Conservation (phyloP, 2,329 filamentous ascomycete genomes). For the Orbilia brochopaga region DNA sequence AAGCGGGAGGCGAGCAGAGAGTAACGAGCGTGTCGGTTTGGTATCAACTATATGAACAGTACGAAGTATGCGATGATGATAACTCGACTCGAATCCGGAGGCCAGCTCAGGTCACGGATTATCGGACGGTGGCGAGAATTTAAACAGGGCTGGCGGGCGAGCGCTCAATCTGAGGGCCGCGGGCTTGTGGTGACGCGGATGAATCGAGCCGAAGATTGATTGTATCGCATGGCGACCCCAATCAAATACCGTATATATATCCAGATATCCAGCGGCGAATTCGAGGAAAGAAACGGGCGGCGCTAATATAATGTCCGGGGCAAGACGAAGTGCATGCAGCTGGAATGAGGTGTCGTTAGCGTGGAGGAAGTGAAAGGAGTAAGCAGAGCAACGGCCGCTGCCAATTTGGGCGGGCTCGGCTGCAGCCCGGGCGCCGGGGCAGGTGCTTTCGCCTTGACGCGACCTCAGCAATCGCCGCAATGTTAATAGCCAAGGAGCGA, state of each 20-base stretch:
- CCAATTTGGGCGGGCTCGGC: constrained; percentile 5
- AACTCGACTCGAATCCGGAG: no score
- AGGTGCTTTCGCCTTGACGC: not conserved
- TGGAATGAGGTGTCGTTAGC: constrained; percentile 12
- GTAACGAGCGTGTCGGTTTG: not conserved
- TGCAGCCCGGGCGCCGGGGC: not conserved
- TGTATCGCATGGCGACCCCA: constrained; percentile 42
- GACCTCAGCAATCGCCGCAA: constrained; percentile 1
- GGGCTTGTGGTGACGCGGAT: constrained; percentile 21
- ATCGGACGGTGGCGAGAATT: not conserved
- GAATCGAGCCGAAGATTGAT: constrained; percentile 22
- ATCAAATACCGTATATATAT: constrained; percentile 10
- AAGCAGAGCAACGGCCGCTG: constrained; percentile 1
- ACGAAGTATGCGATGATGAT: no score
- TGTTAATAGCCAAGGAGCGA: not conserved
- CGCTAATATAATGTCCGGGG: constrained; percentile 12
- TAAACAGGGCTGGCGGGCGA: constrained; percentile 5
- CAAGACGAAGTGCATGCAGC: constrained; percentile 10
- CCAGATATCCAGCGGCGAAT: constrained; percentile 25
- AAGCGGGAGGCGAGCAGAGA: not conserved
- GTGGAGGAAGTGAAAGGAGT: constrained; percentile 7
- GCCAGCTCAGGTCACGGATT: constrained; percentile 34
- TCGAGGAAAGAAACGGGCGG: constrained; percentile 7
- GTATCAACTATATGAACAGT: not conserved
- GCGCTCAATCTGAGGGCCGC: constrained; percentile 26